Conservation (phyloP, 1,139 yeast genomes). For the Hansenula sp. region DNA sequence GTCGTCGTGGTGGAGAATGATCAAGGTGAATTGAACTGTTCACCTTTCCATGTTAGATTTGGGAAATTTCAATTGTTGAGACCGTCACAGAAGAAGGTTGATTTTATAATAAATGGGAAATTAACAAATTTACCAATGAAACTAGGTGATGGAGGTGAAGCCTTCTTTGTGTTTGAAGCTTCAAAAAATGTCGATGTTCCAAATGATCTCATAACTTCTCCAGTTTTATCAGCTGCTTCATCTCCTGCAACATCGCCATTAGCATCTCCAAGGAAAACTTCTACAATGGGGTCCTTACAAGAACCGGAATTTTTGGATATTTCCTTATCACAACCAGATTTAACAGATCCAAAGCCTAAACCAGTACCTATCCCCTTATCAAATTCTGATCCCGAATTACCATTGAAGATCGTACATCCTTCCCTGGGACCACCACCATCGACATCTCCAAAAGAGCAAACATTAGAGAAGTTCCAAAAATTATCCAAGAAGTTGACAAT, state of each 20-base stretch:
- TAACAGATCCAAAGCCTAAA: constrained; percentile 3
- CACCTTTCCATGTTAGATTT: constrained; percentile 95
- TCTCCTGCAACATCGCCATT: constrained; percentile 60
- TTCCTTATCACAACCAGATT: constrained; percentile 19
- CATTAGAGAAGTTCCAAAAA: constrained; percentile 63
- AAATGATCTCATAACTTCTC: constrained; percentile 79
- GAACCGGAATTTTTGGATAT: constrained; percentile 59
- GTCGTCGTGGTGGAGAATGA: constrained; percentile 94
- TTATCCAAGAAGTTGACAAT: constrained; percentile 64
- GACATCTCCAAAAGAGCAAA: constrained; percentile 32
- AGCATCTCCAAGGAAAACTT: constrained; percentile 20
- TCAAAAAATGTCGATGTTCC: constrained; percentile 60
- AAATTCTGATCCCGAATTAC: constrained; percentile 6
- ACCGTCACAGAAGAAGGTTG: constrained; percentile 96
- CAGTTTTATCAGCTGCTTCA: constrained; percentile 78
- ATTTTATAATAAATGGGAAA: constrained; percentile 78
- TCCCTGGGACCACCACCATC: constrained; percentile 19
- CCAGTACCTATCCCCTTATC: constrained; percentile 11
- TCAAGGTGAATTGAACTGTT: constrained; percentile 77
- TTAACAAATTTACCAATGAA: constrained; percentile 90
- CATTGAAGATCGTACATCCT: constrained; percentile 11
- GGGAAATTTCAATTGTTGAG: constrained; percentile 89
- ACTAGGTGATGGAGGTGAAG: constrained; percentile 97
- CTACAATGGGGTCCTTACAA: constrained; percentile 25
- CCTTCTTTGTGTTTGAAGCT: constrained; percentile 93